Conservation (phyloP, 306 rosid species). For the Argentina anserina region DNA sequence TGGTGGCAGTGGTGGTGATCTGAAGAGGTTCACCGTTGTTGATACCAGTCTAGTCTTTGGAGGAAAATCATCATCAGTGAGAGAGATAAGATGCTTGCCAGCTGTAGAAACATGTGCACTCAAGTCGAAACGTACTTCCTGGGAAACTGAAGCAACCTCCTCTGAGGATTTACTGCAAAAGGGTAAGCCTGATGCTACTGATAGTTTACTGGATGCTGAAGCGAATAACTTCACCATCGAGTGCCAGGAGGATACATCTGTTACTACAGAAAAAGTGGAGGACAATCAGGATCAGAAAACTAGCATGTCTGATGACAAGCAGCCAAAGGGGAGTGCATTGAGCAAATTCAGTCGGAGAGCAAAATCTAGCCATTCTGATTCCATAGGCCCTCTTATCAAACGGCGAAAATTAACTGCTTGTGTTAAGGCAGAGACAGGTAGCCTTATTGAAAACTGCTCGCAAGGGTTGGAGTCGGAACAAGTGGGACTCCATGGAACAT, state of each 20-base stretch:
- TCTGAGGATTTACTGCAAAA: constrained; percentile 17
- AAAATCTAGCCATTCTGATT: constrained; percentile 46
- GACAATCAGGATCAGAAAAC: constrained; percentile 25
- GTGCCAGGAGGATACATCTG: constrained; percentile 15
- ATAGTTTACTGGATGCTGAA: constrained; percentile 18
- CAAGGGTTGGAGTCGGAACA: constrained; percentile 38
- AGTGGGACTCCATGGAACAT: constrained; percentile 17
- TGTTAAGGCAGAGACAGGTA: constrained; percentile 42
- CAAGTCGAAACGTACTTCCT: constrained; percentile 30
- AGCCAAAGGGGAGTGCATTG: constrained; percentile 29
- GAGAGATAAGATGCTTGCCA: constrained; percentile 42
- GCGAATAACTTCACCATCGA: constrained; percentile 27
- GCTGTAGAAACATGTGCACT: constrained; percentile 31
- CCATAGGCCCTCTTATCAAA: constrained; percentile 45
- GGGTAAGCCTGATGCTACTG: constrained; percentile 25
- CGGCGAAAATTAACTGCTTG: constrained; percentile 58
- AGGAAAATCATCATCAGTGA: constrained; percentile 45
- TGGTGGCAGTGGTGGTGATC: constrained; percentile 22
- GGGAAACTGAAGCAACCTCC: constrained; percentile 27
- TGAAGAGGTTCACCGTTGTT: constrained; percentile 42
- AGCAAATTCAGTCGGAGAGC: constrained; percentile 41
- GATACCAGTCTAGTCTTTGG: constrained; percentile 52
- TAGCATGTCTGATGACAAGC: constrained; percentile 29
- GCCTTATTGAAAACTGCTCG: constrained; percentile 30
- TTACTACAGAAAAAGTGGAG: constrained; percentile 33